These are phyloP conservation scores for Coemansia sp. DNA, from an alignment of 192 early-diverging fungal species.

Conservation along the genomic window DNA sequence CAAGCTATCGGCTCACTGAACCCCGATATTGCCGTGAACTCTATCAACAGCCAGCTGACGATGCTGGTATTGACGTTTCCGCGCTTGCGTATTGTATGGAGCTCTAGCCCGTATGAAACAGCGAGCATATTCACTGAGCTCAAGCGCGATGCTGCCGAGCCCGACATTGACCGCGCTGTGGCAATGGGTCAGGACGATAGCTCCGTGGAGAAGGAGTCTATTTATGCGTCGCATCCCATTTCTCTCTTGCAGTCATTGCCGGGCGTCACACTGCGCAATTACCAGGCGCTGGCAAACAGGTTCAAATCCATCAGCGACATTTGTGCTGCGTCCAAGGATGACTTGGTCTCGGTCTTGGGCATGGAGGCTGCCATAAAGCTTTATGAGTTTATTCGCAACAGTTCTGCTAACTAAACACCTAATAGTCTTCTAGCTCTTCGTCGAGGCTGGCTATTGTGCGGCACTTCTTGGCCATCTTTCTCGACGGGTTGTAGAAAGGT, in stretches of 20 bases:
- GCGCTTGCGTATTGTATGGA: slow-evolving; percentile 84
- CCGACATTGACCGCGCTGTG: slow-evolving; percentile 66
- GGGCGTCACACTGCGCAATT: slow-evolving; percentile 81
- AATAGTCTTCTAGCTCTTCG: neutral
- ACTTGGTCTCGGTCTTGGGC: slow-evolving; percentile 60
- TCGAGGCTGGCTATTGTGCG: no score
- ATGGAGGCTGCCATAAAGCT: slow-evolving; percentile 59
- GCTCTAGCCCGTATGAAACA: slow-evolving; percentile 76
- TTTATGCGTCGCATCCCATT: slow-evolving; percentile 68
- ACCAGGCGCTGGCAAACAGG: slow-evolving; percentile 67
- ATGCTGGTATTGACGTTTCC: slow-evolving; percentile 83
- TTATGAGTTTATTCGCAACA: slow-evolving; percentile 62
- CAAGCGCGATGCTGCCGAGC: slow-evolving; percentile 76
- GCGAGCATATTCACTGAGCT: slow-evolving; percentile 89
- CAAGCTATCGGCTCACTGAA: slow-evolving; percentile 54
- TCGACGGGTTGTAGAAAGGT: neutral
- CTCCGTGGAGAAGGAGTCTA: slow-evolving; percentile 60
- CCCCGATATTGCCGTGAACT: slow-evolving; percentile 57
- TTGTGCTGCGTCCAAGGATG: slow-evolving; percentile 48
- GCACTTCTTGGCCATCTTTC: neutral
- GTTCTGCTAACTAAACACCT: neutral
- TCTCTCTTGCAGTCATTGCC: slow-evolving; percentile 82
- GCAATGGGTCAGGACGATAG: slow-evolving; percentile 66
- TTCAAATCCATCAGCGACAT: slow-evolving; percentile 67
- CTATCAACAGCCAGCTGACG: slow-evolving; percentile 71